Evolutionary conservation across 2,329 filamentous ascomycete genomes (phyloP).

Genomic region (Aspergillus persii): DNA sequence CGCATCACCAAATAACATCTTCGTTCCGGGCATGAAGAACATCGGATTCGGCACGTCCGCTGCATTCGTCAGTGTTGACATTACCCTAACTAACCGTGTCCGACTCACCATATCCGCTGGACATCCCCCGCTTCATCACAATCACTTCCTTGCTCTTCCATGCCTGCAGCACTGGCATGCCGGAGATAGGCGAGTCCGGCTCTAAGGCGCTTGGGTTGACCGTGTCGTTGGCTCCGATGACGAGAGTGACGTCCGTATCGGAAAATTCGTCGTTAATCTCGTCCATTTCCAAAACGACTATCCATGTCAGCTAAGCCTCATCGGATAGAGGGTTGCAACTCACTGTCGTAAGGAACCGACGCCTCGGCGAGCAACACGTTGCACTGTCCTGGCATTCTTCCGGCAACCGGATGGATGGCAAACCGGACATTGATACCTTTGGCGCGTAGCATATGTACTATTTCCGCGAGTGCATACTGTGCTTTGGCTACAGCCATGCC

Average conservation of each 20-base stretch:
- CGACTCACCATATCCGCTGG: slow-evolving; percentile 74
- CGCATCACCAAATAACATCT: slow-evolving; percentile 90
- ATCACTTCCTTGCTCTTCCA: slow-evolving; percentile 94
- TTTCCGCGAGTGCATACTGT: slow-evolving; percentile 85
- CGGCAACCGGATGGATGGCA: slow-evolving; percentile 85
- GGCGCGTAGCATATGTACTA: slow-evolving; percentile 69
- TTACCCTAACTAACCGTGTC: not conserved
- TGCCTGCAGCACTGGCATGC: slow-evolving; percentile 88
- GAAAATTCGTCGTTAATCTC: slow-evolving; percentile 92
- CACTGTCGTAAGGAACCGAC: slow-evolving; percentile 78
- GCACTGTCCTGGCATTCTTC: slow-evolving; percentile 90
- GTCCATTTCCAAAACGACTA: slow-evolving; percentile 85
- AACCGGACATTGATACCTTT: slow-evolving; percentile 81
- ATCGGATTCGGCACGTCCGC: slow-evolving; percentile 90
- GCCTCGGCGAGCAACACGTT: slow-evolving; percentile 88
- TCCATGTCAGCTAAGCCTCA: slow-evolving; percentile 11
- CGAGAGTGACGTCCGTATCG: slow-evolving; percentile 80
- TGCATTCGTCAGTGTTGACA: slow-evolving; percentile 31
- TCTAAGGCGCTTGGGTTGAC: slow-evolving; percentile 88
- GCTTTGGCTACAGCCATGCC: slow-evolving; percentile 94
- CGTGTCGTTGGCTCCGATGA: slow-evolving; percentile 90
- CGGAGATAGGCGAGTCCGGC: slow-evolving; percentile 77
- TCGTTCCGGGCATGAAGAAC: slow-evolving; percentile 87
- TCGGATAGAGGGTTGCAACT: slow-evolving; percentile 13
- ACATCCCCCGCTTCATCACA: slow-evolving; percentile 90